These are phyloP conservation scores for Backusella circina DNA, from an alignment of 192 early-diverging fungal species.

Conservation along the genomic window DNA sequence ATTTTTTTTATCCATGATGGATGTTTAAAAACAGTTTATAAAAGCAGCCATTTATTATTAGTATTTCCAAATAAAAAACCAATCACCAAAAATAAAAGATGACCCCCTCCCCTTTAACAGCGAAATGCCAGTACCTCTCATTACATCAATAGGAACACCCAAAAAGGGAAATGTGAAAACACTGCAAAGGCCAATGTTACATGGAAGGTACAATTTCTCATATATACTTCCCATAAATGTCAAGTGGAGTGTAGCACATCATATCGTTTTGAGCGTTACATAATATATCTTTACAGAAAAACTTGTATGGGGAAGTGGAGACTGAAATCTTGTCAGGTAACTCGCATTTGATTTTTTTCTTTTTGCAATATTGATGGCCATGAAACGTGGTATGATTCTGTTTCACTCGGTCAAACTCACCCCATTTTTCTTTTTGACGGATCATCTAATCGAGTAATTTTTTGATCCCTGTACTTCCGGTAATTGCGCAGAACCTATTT, in stretches of 20 bases:
- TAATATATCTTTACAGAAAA: not conserved
- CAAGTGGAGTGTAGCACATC: not conserved
- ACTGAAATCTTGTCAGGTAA: not conserved
- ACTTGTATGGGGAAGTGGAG: not conserved
- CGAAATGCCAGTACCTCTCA: not conserved
- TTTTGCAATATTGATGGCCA: not conserved
- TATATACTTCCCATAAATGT: not conserved
- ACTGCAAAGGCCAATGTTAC: not conserved
- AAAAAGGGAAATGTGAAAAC: not conserved
- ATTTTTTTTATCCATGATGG: not conserved
- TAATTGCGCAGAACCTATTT: not conserved
- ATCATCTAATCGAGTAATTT: not conserved
- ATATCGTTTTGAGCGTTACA: not conserved
- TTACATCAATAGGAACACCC: not conserved
- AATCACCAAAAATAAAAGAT: not conserved
- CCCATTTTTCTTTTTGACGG: not conserved
- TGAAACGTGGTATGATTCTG: constrained; percentile 5
- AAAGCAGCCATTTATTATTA: not conserved
- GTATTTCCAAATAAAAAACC: not conserved
- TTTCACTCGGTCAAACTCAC: not conserved
- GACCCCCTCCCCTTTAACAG: not conserved
- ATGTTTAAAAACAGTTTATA: not conserved
- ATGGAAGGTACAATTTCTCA: not conserved
- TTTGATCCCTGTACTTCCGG: not conserved
- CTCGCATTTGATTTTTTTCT: not conserved